Evolutionary conservation across 345 rosid genomes (phyloP).

Genomic region (Eutrema heterophyllum): DNA sequence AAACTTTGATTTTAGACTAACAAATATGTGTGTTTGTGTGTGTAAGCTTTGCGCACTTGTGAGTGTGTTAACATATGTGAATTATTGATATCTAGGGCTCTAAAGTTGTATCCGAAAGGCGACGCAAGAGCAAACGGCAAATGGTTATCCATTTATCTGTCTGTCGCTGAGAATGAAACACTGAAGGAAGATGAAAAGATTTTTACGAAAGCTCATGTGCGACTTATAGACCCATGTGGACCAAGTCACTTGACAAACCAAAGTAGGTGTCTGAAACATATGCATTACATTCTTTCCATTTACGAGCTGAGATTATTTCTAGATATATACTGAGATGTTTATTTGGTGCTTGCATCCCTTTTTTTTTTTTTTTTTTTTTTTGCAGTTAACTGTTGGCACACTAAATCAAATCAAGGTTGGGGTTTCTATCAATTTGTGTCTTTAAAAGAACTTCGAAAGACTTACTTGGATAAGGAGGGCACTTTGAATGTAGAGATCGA

Average conservation of each 20-base stretch:
- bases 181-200: background rate
- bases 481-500: background rate
- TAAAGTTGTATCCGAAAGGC: background rate
- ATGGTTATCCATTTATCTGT: background rate
- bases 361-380: background rate
- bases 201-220: background rate
- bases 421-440: background rate
- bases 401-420: background rate
- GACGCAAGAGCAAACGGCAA: too few relatives aligned
- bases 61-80: background rate
- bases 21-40: too few relatives aligned
- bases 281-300: too few relatives aligned
- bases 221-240: background rate
- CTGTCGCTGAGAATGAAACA: background rate
- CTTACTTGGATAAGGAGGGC: background rate
- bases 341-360: background rate
- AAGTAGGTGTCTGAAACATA: too few relatives aligned
- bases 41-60: too few relatives aligned
- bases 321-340: too few relatives aligned
- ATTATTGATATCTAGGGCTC: background rate
- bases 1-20: too few relatives aligned
- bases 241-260: too few relatives aligned
- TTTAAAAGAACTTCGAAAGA: background rate
- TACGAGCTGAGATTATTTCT: too few relatives aligned
- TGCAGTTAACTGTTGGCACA: background rate